These are phyloP conservation scores for Termitomyces eurrhizus DNA, from an alignment of 768 basidiomycete genomes.

Conservation along the genomic window DNA sequence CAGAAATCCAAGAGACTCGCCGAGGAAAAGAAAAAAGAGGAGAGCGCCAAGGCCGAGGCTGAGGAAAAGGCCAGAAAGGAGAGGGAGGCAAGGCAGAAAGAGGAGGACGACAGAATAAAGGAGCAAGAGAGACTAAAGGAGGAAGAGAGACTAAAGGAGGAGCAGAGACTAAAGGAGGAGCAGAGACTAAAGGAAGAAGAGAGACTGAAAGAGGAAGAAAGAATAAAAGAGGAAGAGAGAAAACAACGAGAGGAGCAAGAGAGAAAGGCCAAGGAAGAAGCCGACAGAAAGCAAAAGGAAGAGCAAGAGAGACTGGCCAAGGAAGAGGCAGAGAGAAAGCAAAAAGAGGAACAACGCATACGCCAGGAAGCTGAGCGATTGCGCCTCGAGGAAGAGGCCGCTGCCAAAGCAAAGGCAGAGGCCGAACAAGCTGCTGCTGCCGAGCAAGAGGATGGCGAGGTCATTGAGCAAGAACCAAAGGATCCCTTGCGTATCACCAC, in stretches of 20 bases:
- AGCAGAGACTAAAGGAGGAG: conserved; percentile 31
- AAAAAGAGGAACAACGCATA: conserved; percentile 37
- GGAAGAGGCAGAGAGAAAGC: conserved; percentile 37
- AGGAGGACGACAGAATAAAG: conserved; percentile 25
- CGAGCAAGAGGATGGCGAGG: conserved; percentile 29
- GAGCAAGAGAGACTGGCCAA: conserved; percentile 45
- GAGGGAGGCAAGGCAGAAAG: conserved; percentile 34
- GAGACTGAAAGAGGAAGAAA: conserved; percentile 13
- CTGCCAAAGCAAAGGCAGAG: conserved; percentile 35
- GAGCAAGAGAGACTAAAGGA: conserved; percentile 27
- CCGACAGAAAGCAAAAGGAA: conserved; percentile 32
- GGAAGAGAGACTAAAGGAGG: conserved; percentile 41
- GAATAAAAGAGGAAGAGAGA: conserved; percentile 40
- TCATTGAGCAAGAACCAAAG: conserved; percentile 27
- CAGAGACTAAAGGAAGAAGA: conserved; percentile 16
- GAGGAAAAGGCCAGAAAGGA: conserved; percentile 39
- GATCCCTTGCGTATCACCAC: conserved; percentile 68
- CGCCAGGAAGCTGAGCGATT: conserved; percentile 40
- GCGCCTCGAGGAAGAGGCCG: conserved; percentile 38
- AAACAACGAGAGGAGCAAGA: conserved; percentile 27
- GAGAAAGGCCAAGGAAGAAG: conserved; percentile 32
- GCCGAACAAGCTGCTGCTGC: conserved; percentile 22
- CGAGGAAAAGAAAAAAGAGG: conserved; percentile 39
- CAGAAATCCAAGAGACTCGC: conserved; percentile 42
- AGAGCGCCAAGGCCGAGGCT: conserved; percentile 33